A percentile compares a stretch with the other conserved stretches of the same genome.
These are phyloP conservation scores for Claviceps africana DNA, from an alignment of 2,329 filamentous ascomycete genomes.

Conservation along the genomic window DNA sequence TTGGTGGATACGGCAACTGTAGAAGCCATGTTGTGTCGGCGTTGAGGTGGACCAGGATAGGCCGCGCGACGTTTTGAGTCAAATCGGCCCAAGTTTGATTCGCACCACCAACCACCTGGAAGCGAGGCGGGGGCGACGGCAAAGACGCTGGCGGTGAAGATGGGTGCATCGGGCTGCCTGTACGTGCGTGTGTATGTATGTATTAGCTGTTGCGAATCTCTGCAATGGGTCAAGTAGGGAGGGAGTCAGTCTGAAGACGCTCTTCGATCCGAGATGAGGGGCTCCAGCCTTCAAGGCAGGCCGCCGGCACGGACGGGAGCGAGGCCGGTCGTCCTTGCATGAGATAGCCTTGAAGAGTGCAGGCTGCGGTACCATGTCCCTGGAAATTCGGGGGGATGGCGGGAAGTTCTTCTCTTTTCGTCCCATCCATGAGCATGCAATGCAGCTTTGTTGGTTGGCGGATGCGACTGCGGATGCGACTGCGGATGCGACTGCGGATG, in stretches of 20 bases:
- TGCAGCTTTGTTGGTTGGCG: not conserved
- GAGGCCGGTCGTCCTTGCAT: not conserved
- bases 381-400: not conserved
- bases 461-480: no score
- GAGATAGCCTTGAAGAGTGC: not conserved
- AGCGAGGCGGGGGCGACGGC: not conserved
- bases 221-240: not conserved
- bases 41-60: slow-evolving; percentile 49
- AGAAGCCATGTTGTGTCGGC: slow-evolving; percentile 54
- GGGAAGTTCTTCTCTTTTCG: not conserved
- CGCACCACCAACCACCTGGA: slow-evolving; percentile 8
- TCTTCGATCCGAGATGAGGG: not conserved
- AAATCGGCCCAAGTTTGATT: slow-evolving; percentile 9
- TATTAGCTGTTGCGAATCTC: not conserved
- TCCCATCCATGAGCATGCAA: not conserved
- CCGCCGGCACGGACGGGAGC: not conserved
- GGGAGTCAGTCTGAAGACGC: not conserved
- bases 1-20: slow-evolving; percentile 43
- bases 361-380: not conserved
- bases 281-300: not conserved
- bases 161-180: not conserved
- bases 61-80: slow-evolving; percentile 11
- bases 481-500: no score
- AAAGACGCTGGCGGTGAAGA: not conserved
- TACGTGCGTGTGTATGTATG: not conserved